Evolutionary conservation across 768 basidiomycete genomes (phyloP).

Genomic region (Naematelia aurantialba): DNA sequence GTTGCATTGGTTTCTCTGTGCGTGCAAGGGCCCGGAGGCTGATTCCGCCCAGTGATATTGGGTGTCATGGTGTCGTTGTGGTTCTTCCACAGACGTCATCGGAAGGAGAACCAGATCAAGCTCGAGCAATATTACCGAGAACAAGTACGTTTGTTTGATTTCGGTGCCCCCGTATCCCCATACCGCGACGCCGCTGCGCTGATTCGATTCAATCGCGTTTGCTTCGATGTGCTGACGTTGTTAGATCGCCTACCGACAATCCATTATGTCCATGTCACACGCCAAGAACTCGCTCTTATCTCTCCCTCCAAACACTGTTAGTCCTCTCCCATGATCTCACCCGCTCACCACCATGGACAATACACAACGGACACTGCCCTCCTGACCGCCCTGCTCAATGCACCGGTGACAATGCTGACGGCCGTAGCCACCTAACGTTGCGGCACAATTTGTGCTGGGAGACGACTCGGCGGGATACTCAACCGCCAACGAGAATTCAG

Average conservation of each 20-base stretch:
- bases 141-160: slow-evolving; percentile 57
- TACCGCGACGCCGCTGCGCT: background rate
- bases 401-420: background rate
- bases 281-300: slow-evolving; percentile 40
- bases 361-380: background rate
- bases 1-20: slow-evolving; percentile 32
- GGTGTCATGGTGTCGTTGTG: slow-evolving; percentile 67
- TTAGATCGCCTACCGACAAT: slow-evolving; percentile 48
- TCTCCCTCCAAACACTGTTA: slow-evolving; percentile 33
- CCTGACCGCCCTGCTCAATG: background rate
- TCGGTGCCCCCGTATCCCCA: background rate
- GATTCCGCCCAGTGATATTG: slow-evolving; percentile 61
- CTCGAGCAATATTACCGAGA: slow-evolving; percentile 86
- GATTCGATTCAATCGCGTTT: no score
- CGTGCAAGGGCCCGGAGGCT: background rate
- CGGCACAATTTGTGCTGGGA: slow-evolving; percentile 26
- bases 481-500: slow-evolving; percentile 3
- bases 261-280: slow-evolving; percentile 48
- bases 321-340: no score
- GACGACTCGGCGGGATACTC: slow-evolving; percentile 21
- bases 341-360: background rate
- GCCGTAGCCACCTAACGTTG: slow-evolving; percentile 25
- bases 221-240: no score
- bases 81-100: slow-evolving; percentile 66
- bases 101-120: slow-evolving; percentile 73